phyloP scores from a whole-genome alignment of 768 basidiomycete genomes.

The Phlegmacium glaucopus region DNA sequence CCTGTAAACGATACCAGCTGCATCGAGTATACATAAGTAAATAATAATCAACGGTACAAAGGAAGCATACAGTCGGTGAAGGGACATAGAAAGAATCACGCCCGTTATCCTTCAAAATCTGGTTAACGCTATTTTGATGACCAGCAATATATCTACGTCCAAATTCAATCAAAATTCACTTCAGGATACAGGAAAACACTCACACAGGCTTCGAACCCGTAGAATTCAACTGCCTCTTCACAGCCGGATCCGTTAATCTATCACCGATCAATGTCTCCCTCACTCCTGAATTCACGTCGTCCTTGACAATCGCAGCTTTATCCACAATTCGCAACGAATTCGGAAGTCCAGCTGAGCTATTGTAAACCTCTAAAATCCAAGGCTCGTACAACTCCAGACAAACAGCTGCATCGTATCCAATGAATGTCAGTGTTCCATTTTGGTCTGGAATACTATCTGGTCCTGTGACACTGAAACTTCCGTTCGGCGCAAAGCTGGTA shows the following conservation, averaged over 20 bases:
- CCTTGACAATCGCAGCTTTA: slow-evolving; percentile 23
- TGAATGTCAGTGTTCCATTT: slow-evolving; percentile 25
- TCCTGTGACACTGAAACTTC: slow-evolving; percentile 23
- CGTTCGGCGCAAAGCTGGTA: slow-evolving; percentile 29
- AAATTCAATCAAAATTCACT: neutral
- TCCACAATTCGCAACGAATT: slow-evolving; percentile 28
- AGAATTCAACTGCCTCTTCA: slow-evolving; percentile 26
- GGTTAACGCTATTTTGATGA: slow-evolving; percentile 37
- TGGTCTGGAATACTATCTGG: slow-evolving; percentile 16
- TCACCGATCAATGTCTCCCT: slow-evolving; percentile 20
- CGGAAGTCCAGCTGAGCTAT: slow-evolving; percentile 29
- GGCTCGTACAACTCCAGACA: slow-evolving; percentile 40
- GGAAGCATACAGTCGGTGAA: slow-evolving; percentile 33
- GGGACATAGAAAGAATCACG: slow-evolving; percentile 37
- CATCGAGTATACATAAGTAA: neutral
- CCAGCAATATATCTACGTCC: slow-evolving; percentile 25
- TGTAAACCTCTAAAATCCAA: slow-evolving; percentile 37
- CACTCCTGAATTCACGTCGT: slow-evolving; percentile 15
- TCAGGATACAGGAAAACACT: neutral
- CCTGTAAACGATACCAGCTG: slow-evolving; percentile 36
- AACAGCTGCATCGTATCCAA: slow-evolving; percentile 38
- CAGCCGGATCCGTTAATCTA: slow-evolving; percentile 14
- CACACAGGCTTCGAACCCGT: slow-evolving; percentile 23
- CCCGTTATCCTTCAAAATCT: slow-evolving; percentile 38
- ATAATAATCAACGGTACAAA: neutral